Evolutionary conservation across 495 filamentous ascomycete genomes (phyloP).

Genomic region (Penicillium parvum): DNA sequence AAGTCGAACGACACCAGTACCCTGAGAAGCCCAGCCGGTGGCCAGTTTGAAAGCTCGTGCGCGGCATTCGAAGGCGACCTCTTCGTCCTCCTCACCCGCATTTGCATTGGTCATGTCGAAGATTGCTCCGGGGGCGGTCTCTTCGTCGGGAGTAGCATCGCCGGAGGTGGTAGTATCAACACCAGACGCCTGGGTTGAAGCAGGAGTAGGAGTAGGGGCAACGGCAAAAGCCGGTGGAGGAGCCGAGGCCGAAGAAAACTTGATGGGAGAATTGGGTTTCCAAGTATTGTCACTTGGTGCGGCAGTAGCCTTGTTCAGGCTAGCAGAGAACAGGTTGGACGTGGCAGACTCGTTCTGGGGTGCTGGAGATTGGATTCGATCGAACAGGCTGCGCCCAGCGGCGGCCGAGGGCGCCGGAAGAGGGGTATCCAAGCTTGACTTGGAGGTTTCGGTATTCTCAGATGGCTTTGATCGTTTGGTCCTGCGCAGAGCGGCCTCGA

Average conservation of each 20-base stretch:
- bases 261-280: not conserved
- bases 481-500: slow-evolving; percentile 18
- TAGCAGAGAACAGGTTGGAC: slow-evolving; percentile 23
- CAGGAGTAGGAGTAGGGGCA: slow-evolving; percentile 27
- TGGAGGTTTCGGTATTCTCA: slow-evolving; percentile 22
- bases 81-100: slow-evolving; percentile 69
- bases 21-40: slow-evolving; percentile 52
- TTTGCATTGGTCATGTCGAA: slow-evolving; percentile 59
- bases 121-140: slow-evolving; percentile 45
- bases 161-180: slow-evolving; percentile 51
- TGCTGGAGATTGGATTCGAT: slow-evolving; percentile 43
- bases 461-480: slow-evolving; percentile 19
- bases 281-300: no score
- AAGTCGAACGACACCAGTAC: slow-evolving; percentile 60
- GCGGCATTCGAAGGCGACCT: slow-evolving; percentile 56
- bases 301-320: not conserved
- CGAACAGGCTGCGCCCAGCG: slow-evolving; percentile 54
- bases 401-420: slow-evolving; percentile 27
- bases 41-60: slow-evolving; percentile 57
- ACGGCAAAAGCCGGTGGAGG: slow-evolving; percentile 21
- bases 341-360: slow-evolving; percentile 25
- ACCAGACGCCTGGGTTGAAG: slow-evolving; percentile 30
- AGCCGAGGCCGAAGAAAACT: not conserved
- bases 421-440: slow-evolving; percentile 25
- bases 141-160: slow-evolving; percentile 54